Evolutionary conservation across 805 yeast genomes (phyloP).

Genomic region (Tetrapisispora nanseiensis): DNA sequence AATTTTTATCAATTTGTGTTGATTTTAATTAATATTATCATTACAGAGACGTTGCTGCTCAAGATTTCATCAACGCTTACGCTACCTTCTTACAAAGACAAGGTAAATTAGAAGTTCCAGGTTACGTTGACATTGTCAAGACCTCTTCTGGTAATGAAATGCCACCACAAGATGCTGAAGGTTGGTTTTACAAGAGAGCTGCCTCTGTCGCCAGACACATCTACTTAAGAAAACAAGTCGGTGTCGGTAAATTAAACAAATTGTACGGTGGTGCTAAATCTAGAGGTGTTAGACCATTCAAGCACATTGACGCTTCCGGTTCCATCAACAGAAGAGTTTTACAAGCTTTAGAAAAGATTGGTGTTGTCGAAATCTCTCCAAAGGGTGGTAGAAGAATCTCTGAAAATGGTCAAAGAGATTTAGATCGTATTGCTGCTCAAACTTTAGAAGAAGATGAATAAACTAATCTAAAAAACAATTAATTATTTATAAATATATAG

Average conservation of each 20-base stretch:
- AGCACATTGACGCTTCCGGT: conserved; percentile 98
- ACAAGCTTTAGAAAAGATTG: conserved; percentile 97
- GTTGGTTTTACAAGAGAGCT: conserved; percentile 99
- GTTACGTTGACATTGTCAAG: conserved; percentile 99
- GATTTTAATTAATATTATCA: conserved; percentile 7
- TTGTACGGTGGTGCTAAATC: conserved; percentile 98
- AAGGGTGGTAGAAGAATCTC: conserved; percentile 99
- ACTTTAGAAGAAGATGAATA: conserved; percentile 84
- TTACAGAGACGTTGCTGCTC: conserved; percentile 99
- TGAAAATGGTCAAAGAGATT: conserved; percentile 99
- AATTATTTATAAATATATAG: conserved; percentile 4
- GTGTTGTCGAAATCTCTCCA: conserved; percentile 91
- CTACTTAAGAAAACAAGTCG: conserved; percentile 98
- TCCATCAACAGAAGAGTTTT: conserved; percentile 97
- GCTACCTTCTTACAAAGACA: conserved; percentile 99
- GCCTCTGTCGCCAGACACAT: conserved; percentile 99
- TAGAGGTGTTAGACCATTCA: conserved; percentile 98
- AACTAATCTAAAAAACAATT: conserved; percentile 7
- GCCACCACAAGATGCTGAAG: conserved; percentile 99
- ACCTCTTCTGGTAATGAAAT: conserved; percentile 97
- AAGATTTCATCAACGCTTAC: conserved; percentile 98
- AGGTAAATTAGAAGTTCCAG: conserved; percentile 99
- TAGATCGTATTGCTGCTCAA: conserved; percentile 99
- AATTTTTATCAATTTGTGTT: conserved; percentile 23
- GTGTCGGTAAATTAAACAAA: conserved; percentile 98